These are phyloP conservation scores for Neurospora tetrasperma DNA, from an alignment of 495 filamentous ascomycete genomes.

Conservation along the genomic window DNA sequence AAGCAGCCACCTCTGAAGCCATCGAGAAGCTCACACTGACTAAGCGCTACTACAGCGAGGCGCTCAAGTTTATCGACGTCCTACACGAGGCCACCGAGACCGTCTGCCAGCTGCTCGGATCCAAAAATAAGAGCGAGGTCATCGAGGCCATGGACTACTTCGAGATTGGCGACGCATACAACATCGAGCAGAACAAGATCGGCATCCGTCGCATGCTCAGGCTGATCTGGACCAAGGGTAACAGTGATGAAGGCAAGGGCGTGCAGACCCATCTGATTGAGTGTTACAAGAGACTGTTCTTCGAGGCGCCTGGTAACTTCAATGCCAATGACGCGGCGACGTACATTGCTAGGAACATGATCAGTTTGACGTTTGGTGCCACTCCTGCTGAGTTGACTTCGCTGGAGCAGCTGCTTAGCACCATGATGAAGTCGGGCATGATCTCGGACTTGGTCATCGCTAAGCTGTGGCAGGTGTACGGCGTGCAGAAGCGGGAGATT, in stretches of 20 bases:
- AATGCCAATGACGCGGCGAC: constrained; percentile 84
- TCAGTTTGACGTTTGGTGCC: constrained; percentile 90
- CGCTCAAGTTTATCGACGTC: constrained; percentile 90
- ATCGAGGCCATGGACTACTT: constrained; percentile 99
- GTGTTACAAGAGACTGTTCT: constrained; percentile 91
- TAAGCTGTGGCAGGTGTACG: constrained; percentile 97
- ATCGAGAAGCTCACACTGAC: constrained; percentile 80
- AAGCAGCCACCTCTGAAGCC: constrained; percentile 58
- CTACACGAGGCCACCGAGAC: constrained; percentile 67
- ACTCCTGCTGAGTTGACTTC: constrained; percentile 92
- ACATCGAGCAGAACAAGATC: constrained; percentile 78
- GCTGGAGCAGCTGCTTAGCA: constrained; percentile 84
- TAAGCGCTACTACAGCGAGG: constrained; percentile 81
- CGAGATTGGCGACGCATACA: constrained; percentile 86
- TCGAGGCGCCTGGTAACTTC: constrained; percentile 83
- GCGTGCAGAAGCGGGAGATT: constrained; percentile 85
- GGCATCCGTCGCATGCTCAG: constrained; percentile 92
- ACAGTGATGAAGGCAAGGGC: constrained; percentile 97
- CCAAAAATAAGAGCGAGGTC: constrained; percentile 93
- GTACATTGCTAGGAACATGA: constrained; percentile 97
- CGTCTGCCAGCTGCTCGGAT: constrained; percentile 78
- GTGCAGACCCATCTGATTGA: constrained; percentile 96
- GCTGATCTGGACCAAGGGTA: constrained; percentile 98
- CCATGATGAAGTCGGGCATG: constrained; percentile 91
- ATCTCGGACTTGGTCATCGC: constrained; percentile 77